Percentiles rank a stretch among this genome's conserved stretches.
phyloP scores from a whole-genome alignment of 1,139 yeast genomes.

The Yamadazyma siamensis region DNA sequence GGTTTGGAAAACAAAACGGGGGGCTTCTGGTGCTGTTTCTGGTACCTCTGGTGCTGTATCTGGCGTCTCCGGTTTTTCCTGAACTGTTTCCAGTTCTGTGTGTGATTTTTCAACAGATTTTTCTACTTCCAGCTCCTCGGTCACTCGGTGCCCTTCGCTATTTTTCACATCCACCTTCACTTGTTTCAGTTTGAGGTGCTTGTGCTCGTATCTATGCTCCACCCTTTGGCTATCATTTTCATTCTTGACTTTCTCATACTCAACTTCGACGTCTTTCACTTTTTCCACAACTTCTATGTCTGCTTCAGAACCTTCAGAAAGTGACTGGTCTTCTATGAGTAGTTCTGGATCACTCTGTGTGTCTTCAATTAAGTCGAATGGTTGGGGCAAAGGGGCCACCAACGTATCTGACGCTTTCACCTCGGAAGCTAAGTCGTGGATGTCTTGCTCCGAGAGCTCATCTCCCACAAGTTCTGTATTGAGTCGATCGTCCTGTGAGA shows the following conservation, averaged over 20 bases:
- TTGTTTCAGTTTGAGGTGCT: too few species aligned
- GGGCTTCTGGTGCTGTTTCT: slow-evolving; percentile 6
- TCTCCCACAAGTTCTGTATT: slow-evolving; percentile 4
- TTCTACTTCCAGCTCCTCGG: too few species aligned
- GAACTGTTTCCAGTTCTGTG: neutral
- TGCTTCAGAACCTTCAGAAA: slow-evolving; percentile 27
- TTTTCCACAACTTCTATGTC: slow-evolving; percentile 2
- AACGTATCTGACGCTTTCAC: slow-evolving; percentile 6
- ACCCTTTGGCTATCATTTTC: neutral
- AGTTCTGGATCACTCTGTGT: slow-evolving; percentile 2
- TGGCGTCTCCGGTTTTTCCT: neutral
- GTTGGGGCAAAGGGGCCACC: slow-evolving; percentile 12
- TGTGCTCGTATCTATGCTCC: neutral
- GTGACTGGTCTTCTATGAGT: slow-evolving; percentile 15
- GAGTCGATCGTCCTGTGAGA: too few species aligned
- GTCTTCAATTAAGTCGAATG: slow-evolving; percentile 7
- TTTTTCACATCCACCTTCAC: neutral
- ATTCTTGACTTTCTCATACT: neutral
- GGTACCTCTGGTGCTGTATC: too few species aligned
- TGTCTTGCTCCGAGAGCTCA: too few species aligned
- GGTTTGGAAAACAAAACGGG: slow-evolving; percentile 28
- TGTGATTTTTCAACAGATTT: too few species aligned
- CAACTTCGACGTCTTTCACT: neutral
- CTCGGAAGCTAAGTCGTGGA: neutral
- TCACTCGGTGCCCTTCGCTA: too few species aligned